Evolutionary conservation across 2,329 filamentous ascomycete species (phyloP), one percentile per base, ranked within the genome.

Genomic region (Capronia americana): DNA sequence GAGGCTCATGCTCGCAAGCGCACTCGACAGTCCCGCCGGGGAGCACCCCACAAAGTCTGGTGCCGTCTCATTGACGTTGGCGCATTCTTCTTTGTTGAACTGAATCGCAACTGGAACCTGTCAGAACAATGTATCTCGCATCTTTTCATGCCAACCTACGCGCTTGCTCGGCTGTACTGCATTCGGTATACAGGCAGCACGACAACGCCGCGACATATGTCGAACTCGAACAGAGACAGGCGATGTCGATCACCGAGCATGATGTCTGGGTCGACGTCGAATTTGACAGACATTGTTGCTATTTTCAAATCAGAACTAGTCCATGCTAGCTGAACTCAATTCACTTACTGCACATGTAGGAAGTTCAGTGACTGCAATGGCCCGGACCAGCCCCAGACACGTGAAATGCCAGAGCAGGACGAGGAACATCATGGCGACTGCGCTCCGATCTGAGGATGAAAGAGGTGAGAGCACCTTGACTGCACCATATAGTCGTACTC

Each of bases 41-140:
- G 72, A 73, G 55, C 72, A 74, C 51, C 72, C 72, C 34, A 74
- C 72, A 56, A 73, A 74, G 46, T 72, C 67, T 8, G 72, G 72
- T 12, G 72, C 72, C 12, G 70, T 69, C 57, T 72, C 66, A 44
- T 72, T 73, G 30, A 74, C 72, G 11, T 67, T 65, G 17, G 63
- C 66, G 51, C 72, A 74, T 53, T 71, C 68, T 54, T 73, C 65
- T 54, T 72, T 63, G 56, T 74, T 74, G 69, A 73, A 74, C 59
- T 70, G 68, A 30, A 74, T 74, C 14, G 72, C 72, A 38, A 64
- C 70, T 71, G 57, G n/a, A 53, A 24, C 8, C 12, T 23, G 12
- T 53, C 66, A 60, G 26, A 57, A 28, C 6, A n/a, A 23, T 55
- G 61, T 58, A 28, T 17, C 8, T 44, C 14, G 23, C 12, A 41